Conservation (phyloP, 2,329 filamentous ascomycete species). For the Emergomyces orientalis region DNA sequence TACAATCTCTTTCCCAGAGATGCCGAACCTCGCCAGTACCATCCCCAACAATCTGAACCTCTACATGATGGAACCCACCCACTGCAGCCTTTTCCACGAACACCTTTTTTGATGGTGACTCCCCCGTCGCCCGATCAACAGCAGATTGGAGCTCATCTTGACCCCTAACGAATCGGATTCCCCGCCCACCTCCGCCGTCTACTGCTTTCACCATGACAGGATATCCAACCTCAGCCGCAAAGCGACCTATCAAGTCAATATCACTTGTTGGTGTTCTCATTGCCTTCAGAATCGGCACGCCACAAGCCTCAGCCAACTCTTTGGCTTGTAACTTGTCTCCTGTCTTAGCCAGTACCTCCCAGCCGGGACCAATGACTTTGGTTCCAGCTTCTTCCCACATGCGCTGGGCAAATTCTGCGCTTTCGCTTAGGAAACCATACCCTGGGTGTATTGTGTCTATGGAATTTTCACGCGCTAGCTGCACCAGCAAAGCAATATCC, state of each 20-base stretch:
- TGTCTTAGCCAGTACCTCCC: slow-evolving; percentile 48
- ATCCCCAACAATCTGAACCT: slow-evolving; percentile 53
- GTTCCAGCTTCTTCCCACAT: slow-evolving; percentile 43
- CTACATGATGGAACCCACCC: slow-evolving; percentile 52
- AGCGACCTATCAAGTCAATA: slow-evolving; percentile 39
- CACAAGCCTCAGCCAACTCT: slow-evolving; percentile 42
- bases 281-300: slow-evolving; percentile 45
- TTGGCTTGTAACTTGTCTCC: slow-evolving; percentile 50
- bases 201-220: slow-evolving; percentile 57
- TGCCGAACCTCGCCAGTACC: slow-evolving; percentile 44
- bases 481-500: slow-evolving; percentile 41
- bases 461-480: slow-evolving; percentile 39
- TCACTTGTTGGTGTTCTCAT: slow-evolving; percentile 37
- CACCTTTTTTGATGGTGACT: slow-evolving; percentile 49
- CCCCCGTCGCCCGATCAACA: slow-evolving; percentile 45
- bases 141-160: slow-evolving; percentile 38
- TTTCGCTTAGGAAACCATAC: slow-evolving; percentile 55
- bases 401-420: slow-evolving; percentile 40
- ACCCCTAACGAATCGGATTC: slow-evolving; percentile 46
- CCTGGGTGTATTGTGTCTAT: slow-evolving; percentile 52
- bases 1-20: slow-evolving; percentile 53
- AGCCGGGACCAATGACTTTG: slow-evolving; percentile 47
- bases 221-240: slow-evolving; percentile 49
- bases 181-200: slow-evolving; percentile 53
- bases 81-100: slow-evolving; percentile 56